These are phyloP conservation scores for Colletotrichum truncatum DNA, from an alignment of 2,329 filamentous ascomycete genomes.

Conservation along the genomic window DNA sequence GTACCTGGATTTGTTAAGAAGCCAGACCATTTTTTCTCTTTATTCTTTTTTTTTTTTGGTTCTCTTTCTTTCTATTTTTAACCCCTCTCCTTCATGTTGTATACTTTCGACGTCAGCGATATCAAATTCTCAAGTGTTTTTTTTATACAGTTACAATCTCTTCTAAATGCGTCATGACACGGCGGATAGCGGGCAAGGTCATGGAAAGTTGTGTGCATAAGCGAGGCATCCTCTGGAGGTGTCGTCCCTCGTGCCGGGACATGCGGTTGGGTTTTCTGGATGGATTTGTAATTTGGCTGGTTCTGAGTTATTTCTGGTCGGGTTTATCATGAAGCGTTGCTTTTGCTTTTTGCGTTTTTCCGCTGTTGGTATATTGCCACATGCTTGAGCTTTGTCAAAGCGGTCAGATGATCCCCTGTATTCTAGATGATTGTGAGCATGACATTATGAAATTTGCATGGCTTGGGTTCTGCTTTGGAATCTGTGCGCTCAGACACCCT, in stretches of 20 bases:
- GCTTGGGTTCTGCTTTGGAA: not conserved
- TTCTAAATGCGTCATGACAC: not conserved
- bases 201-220: too few relatives aligned
- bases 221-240: constrained; percentile 6
- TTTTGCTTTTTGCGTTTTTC: not conserved
- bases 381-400: too few relatives aligned
- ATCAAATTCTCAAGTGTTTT: not conserved
- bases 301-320: too few relatives aligned
- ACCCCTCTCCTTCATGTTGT: too few relatives aligned
- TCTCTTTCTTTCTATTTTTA: not conserved
- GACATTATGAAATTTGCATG: constrained; percentile 2
- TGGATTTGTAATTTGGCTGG: too few relatives aligned
- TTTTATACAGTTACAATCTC: not conserved
- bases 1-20: not conserved
- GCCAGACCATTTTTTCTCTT: too few relatives aligned
- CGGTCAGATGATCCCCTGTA: not conserved
- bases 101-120: not conserved
- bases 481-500: not conserved
- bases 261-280: too few relatives aligned
- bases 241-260: not conserved
- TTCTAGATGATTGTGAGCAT: not conserved
- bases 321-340: not conserved
- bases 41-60: not conserved
- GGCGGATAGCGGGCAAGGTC: not conserved
- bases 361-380: not conserved